Evolutionary conservation across 2,329 filamentous ascomycete genomes (phyloP).

Genomic region (Aspergillus tubingensis): DNA sequence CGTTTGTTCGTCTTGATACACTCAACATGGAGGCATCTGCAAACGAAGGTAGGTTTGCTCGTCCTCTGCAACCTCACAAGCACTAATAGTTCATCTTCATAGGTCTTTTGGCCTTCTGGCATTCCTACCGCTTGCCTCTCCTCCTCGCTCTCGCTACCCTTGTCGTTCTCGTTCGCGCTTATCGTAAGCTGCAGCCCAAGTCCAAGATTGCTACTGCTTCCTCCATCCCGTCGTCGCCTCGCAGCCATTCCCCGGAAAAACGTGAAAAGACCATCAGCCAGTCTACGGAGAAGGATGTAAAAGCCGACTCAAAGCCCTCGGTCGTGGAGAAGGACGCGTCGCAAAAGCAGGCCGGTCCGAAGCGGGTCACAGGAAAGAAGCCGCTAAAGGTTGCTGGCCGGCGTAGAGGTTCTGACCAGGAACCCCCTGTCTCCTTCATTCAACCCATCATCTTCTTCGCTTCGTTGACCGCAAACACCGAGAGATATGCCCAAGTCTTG

Average conservation of each 20-base stretch:
- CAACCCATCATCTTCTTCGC: slow-evolving; percentile 86
- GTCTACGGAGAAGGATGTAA: background rate
- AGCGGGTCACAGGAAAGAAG: slow-evolving; percentile 38
- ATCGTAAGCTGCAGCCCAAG: slow-evolving; percentile 26
- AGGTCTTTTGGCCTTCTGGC: slow-evolving; percentile 50
- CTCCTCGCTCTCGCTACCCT: slow-evolving; percentile 43
- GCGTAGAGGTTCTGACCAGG: slow-evolving; percentile 21
- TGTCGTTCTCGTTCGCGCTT: slow-evolving; percentile 34
- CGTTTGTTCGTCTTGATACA: background rate
- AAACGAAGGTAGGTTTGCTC: slow-evolving; percentile 11
- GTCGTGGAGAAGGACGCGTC: slow-evolving; percentile 6
- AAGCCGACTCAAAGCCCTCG: slow-evolving; percentile 7
- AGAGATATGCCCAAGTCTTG: slow-evolving; percentile 69
- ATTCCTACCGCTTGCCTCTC: slow-evolving; percentile 49
- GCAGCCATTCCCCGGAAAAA: slow-evolving; percentile 30
- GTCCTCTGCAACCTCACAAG: background rate
- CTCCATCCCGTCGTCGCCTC: slow-evolving; percentile 35
- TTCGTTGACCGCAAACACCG: slow-evolving; percentile 80
- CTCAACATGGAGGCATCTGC: slow-evolving; percentile 14
- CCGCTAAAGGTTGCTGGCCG: slow-evolving; percentile 31
- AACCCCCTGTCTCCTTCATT: slow-evolving; percentile 30
- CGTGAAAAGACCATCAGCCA: slow-evolving; percentile 13
- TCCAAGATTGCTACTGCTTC: slow-evolving; percentile 32
- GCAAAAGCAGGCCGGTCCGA: slow-evolving; percentile 31
- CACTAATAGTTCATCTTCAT: background rate